Evolutionary conservation across 495 filamentous ascomycete species (phyloP), one percentile per base, ranked within the genome.

Genomic region (Penicillium manginii): DNA sequence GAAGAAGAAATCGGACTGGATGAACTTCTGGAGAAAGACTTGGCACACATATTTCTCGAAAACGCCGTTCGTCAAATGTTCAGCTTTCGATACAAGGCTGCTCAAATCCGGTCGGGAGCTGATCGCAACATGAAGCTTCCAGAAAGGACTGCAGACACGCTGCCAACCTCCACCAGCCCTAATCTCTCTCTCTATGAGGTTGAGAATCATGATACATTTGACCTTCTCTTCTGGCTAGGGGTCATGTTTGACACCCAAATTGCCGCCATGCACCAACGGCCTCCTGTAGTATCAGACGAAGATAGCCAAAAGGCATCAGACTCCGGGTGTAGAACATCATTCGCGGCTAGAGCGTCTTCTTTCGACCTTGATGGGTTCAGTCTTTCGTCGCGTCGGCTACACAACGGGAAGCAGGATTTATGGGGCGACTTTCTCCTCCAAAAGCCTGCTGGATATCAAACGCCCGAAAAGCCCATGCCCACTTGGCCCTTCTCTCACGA

Each of bases 201-300:
- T 11, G 73, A 72, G 19, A 65, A 81, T 45, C 68, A 68, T 40
- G 59, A 63, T 23, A 81, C 78, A 0, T 61, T 81, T 6, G 66
- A 71, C 46, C 70, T 78, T 10, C 59, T 82, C n/a, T 78, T 72
- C 50, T 82, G 79, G 79, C 68, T 82, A 15, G 76, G 71, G 0
- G 61, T 82, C n/a, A 82, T 81, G 78, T 79, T 80, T 50, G 79
- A 82, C 52, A 82, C 78, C 1, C 55, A 78, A 17, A 76, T 74
- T 21, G 68, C 79, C 12, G 77, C 77, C n/a, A 79, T 80, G 69
- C 64, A 76, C 52, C 69, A 76, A 35, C 70, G 77, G 6, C 77
- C 75, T 2, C 58, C 76, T 3, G 74, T 77, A 14, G 72, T 82
- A 4, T 73, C 77, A 7, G 78, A 81, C 52, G 76, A 78, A 55